Conservation (phyloP, 257 asterid species). For the Plantago major region DNA sequence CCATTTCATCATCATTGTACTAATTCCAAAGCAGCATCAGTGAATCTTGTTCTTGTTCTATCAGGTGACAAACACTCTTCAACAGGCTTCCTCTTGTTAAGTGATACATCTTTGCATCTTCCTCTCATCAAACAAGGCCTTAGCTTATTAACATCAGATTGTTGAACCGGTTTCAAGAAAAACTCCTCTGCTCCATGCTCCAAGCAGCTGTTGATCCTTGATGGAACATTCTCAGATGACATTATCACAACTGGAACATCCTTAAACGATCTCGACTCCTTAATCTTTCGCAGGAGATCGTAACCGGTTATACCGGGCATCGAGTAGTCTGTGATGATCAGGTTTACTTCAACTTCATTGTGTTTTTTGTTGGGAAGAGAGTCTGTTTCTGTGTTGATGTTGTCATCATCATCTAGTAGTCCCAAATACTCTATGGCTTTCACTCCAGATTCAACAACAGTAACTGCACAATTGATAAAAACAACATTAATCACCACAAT, state of each 20-base stretch:
- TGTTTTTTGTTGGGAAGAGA: no score
- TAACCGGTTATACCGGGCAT: conserved; percentile 81
- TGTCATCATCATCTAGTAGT: conserved; percentile 36
- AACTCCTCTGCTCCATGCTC: conserved; percentile 66
- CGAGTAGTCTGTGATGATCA: conserved; percentile 65
- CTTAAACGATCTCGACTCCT: conserved; percentile 41
- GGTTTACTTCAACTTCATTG: conserved; percentile 33
- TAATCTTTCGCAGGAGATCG: conserved; percentile 52
- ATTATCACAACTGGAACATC: conserved; percentile 71
- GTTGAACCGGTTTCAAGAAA: conserved; percentile 55
- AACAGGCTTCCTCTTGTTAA: conserved; percentile 27
- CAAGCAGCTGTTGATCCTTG: conserved; percentile 56
- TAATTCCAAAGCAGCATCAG: conserved; percentile 18
- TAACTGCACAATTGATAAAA: conserved; percentile 29
- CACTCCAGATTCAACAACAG: conserved; percentile 56
- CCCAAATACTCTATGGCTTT: conserved; percentile 56
- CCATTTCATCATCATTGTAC: conserved; percentile 11
- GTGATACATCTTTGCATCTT: background rate
- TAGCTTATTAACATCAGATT: conserved; percentile 48
- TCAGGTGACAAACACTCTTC: conserved; percentile 34
- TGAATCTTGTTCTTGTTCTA: conserved; percentile 38
- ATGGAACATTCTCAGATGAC: conserved; percentile 64
- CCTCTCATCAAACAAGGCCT: conserved; percentile 40
- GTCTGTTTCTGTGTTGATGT: background rate
- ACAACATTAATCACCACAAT: conserved; percentile 1